Base-by-base conservation (phyloP, 768 basidiomycete genomes). In the Leucocoprinus sp. region DNA sequence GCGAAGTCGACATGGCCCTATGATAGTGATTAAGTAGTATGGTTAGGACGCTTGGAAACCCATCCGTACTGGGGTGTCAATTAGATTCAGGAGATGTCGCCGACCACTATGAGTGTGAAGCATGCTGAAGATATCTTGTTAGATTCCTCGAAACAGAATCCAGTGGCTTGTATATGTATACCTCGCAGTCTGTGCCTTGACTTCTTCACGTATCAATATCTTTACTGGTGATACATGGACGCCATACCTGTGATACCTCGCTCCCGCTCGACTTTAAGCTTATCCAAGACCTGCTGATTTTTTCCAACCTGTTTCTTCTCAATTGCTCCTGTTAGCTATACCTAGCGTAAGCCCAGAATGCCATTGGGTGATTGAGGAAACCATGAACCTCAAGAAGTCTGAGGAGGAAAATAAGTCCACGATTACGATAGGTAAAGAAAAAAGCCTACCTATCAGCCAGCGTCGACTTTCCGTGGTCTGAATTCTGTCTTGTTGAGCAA, bases 1-100 rank as follows among this genome's bases (percentile, higher is more conserved):
- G 90, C 78, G 64, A 99, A 99, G 67, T 99, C 96, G 28, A 97
- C 96, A 64, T 99, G 96, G 1, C 96, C 93, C 78, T 87, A 52
- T 6, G 11, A 47, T 45, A 19, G 8, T 19, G 29, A 37, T 22
- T 39, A 5, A 28, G 38, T 36, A 21, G 24, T 23, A 7, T 29
- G 22, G 31, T 27, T 14, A 43, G 29, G 21, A 40, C n/a, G 28
- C 39, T 35, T 17, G 26, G 19, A 8, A 38, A 34, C 23, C 27
- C 36, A 34, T 31, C 58, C 72, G 43, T 55, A 86, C 90, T 37
- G 95, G 95, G 0, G 96, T 99, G 63, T 99, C 96, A 55, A 99
- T 92, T 21, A 98, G 69, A 63, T 98, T 98, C 49, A 99, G 71
- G 48, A 99, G 70, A 57, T 88, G 83, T 6, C 64, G 68, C 23